These are phyloP conservation scores for Thielaviopsis ethacetica DNA, from an alignment of 2,329 filamentous ascomycete genomes.

Conservation along the genomic window DNA sequence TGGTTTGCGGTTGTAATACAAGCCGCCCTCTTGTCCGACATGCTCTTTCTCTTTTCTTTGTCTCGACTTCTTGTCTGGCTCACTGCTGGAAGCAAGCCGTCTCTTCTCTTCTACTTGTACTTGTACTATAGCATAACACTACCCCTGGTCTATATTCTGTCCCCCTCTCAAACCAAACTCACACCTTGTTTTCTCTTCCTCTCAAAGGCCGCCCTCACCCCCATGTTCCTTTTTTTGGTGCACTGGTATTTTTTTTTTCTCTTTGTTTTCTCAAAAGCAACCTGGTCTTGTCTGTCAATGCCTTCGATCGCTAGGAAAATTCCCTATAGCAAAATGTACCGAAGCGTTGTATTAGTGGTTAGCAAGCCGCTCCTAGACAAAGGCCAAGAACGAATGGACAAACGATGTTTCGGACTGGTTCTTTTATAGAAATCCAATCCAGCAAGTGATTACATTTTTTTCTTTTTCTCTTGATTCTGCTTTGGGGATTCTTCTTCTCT, in stretches of 20 bases:
- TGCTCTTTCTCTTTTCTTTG: neutral
- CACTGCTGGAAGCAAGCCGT: too few relatives aligned
- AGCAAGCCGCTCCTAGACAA: neutral
- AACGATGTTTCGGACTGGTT: neutral
- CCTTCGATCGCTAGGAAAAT: neutral
- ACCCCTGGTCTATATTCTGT: neutral
- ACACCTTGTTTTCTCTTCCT: neutral
- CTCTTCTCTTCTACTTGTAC: too few relatives aligned
- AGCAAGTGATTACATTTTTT: neutral
- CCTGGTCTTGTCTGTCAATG: neutral
- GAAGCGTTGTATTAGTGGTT: neutral
- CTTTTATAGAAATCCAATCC: constrained; percentile 1
- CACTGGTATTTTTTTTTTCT: neutral
- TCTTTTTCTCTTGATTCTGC: constrained; percentile 9
- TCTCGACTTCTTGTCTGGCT: too few relatives aligned
- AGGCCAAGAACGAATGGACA: neutral
- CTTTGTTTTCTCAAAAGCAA: neutral
- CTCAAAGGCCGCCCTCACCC: neutral
- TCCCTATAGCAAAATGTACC: neutral
- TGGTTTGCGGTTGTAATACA: neutral
- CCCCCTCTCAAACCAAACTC: neutral
- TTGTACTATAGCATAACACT: too few relatives aligned
- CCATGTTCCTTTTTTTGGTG: neutral
- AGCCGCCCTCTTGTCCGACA: neutral
- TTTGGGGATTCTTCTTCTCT: constrained; percentile 5